Evolutionary conservation across 2,329 filamentous ascomycete species (phyloP).

Genomic region (Trichoderma pleuroti): DNA sequence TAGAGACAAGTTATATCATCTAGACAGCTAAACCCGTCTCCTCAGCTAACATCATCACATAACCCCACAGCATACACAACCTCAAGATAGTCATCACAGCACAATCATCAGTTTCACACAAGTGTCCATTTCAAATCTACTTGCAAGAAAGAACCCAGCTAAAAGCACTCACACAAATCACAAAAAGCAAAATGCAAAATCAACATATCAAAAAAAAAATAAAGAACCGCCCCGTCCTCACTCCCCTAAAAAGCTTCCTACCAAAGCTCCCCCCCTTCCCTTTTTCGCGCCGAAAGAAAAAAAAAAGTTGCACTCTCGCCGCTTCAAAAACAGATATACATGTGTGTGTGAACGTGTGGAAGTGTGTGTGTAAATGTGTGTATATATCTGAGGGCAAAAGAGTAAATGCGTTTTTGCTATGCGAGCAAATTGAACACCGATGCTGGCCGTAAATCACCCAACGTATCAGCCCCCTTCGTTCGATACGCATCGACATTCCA

Average conservation of each 20-base stretch:
- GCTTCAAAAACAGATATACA: background rate
- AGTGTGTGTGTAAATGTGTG: background rate
- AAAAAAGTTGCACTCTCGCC: background rate
- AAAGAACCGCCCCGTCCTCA: background rate
- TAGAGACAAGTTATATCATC: background rate
- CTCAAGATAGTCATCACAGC: background rate
- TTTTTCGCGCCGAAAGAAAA: background rate
- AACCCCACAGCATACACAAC: background rate
- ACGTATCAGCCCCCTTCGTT: background rate
- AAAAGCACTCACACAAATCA: background rate
- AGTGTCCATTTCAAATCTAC: background rate
- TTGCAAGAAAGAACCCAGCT: background rate
- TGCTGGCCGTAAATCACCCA: background rate
- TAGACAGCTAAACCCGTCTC: accelerated
- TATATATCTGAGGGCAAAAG: background rate
- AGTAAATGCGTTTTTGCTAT: background rate
- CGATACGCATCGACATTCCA: background rate
- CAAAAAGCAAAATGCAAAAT: background rate
- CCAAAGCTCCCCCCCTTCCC: background rate
- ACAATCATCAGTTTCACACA: background rate
- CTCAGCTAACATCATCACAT: background rate
- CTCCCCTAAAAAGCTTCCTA: background rate
- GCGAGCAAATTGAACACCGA: background rate
- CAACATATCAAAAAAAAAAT: background rate
- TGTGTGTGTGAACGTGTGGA: background rate